A percentile compares a stretch with the other conserved stretches of the same genome.
These are phyloP conservation scores for Herpetospermum pedunculosum DNA, from an alignment of 306 rosid genomes.

Conservation along the genomic window DNA sequence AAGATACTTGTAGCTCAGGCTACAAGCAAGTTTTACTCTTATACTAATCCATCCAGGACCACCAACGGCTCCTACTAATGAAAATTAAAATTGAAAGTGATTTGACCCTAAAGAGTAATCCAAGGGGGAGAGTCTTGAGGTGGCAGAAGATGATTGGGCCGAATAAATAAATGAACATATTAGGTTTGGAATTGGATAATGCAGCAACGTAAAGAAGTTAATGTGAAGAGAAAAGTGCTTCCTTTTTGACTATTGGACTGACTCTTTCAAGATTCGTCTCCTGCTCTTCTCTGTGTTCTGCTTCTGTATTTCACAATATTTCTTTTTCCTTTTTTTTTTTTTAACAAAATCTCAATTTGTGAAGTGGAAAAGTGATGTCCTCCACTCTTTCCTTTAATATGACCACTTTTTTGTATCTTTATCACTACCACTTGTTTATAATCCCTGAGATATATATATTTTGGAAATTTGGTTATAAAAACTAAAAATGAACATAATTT, in stretches of 20 bases:
- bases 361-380: not conserved
- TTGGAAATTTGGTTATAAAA: too few relatives aligned
- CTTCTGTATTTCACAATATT: not conserved
- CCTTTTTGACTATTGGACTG: slow-evolving; percentile 6
- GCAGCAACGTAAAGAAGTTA: not conserved
- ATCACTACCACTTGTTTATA: too few relatives aligned
- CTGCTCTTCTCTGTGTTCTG: not conserved
- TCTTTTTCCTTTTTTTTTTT: not conserved
- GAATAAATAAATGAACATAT: not conserved
- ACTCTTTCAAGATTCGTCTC: not conserved
- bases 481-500: too few relatives aligned
- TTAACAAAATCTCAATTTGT: not conserved
- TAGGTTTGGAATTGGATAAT: slow-evolving; percentile 5
- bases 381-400: not conserved
- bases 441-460: too few relatives aligned
- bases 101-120: not conserved
- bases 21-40: too few relatives aligned
- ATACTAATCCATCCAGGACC: too few relatives aligned
- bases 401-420: not conserved
- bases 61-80: too few relatives aligned
- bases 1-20: too few relatives aligned
- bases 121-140: slow-evolving; percentile 1
- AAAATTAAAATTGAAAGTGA: not conserved
- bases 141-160: slow-evolving; percentile 15
- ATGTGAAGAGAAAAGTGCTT: slow-evolving; percentile 1